These are phyloP conservation scores for Mallotus japonicus DNA, from an alignment of 441 rosid genomes.

Conservation along the genomic window DNA sequence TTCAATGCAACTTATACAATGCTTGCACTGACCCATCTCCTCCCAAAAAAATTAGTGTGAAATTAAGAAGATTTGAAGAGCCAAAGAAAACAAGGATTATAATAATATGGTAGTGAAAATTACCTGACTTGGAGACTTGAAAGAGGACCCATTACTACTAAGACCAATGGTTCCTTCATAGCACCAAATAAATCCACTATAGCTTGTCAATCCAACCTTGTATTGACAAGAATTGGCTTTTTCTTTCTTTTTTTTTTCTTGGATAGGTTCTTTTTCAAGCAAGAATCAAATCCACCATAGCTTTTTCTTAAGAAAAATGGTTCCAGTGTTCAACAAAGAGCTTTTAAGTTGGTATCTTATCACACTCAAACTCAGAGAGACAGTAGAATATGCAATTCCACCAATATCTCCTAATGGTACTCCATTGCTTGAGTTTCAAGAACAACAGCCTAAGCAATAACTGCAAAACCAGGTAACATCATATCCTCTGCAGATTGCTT, in stretches of 20 bases:
- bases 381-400: constrained; percentile 49
- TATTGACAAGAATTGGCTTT: neutral
- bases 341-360: constrained; percentile 89
- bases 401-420: constrained; percentile 20
- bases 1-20: constrained; percentile 8
- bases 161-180: no score
- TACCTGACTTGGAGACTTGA: constrained; percentile 23
- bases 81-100: neutral
- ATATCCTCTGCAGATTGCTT: constrained; percentile 25
- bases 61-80: neutral
- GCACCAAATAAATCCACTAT: no score
- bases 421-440: constrained; percentile 33
- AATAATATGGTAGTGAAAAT: neutral
- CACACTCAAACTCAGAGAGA: constrained; percentile 81
- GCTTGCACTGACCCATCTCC: constrained; percentile 49
- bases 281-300: constrained; percentile 24
- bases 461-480: constrained; percentile 30
- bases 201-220: no score
- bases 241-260: neutral
- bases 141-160: no score
- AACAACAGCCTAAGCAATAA: constrained; percentile 20
- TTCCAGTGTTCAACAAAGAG: constrained; percentile 76
- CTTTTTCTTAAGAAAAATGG: constrained; percentile 43
- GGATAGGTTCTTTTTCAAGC: neutral
- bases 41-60: constrained; percentile 17